Evolutionary conservation across 306 rosid genomes (phyloP).

Genomic region (Cyamopsis tetragonoloba): DNA sequence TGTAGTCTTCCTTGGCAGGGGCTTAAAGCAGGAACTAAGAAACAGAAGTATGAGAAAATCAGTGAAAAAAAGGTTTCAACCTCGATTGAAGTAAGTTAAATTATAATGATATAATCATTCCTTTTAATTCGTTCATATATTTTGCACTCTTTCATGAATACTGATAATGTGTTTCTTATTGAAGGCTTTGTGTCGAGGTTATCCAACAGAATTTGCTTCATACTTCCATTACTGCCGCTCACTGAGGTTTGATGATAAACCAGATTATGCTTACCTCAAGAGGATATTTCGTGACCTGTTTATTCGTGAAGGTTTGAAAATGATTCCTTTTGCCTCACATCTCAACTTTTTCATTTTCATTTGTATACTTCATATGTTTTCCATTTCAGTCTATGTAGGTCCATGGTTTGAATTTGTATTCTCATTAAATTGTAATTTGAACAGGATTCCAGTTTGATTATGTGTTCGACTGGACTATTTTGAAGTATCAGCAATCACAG

Average conservation of each 20-base stretch:
- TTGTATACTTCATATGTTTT: not conserved
- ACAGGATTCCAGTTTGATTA: constrained; percentile 96
- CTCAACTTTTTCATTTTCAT: not conserved
- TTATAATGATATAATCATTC: too few species aligned
- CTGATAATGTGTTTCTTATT: constrained; percentile 36
- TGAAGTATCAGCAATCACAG: constrained; percentile 95
- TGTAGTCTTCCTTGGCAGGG: constrained; percentile 99
- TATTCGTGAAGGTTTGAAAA: constrained; percentile 79
- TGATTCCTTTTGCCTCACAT: not conserved
- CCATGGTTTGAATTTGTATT: not conserved
- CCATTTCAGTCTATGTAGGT: not conserved
- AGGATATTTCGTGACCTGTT: constrained; percentile 95
- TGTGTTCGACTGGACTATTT: constrained; percentile 96
- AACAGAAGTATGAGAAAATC: constrained; percentile 86
- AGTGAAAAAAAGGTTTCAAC: constrained; percentile 95
- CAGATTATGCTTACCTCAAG: constrained; percentile 94
- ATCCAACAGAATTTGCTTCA: constrained; percentile 95
- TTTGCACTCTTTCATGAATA: not conserved
- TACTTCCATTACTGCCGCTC: constrained; percentile 98
- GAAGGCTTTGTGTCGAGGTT: constrained; percentile 91
- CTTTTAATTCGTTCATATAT: too few species aligned
- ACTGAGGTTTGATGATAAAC: constrained; percentile 87
- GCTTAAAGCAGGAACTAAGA: constrained; percentile 94
- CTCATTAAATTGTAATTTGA: constrained; percentile 17
- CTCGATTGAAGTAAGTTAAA: constrained; percentile 69